Evolutionary conservation across 768 basidiomycete genomes (phyloP), one percentile per base, ranked within the genome.

Genomic region (Cystobasidiopsis lactophilus): DNA sequence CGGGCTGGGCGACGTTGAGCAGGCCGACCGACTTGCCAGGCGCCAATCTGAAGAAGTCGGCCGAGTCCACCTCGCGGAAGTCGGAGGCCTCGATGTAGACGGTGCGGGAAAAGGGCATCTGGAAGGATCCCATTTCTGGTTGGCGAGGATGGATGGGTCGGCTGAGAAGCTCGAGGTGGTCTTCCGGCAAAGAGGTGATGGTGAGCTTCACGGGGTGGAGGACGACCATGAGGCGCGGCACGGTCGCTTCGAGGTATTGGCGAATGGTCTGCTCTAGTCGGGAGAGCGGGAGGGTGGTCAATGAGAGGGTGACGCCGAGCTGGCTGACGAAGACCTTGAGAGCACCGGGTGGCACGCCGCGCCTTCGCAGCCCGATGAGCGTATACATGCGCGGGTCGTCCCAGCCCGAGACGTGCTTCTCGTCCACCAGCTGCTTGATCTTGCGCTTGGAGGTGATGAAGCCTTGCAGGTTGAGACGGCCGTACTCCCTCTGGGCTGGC

Each of bases 371-470:
- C 3, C 91, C 89, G 61, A 93, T 89, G 55, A 96, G 77, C 1
- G 93, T 96, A 69, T 93, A 91, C 46, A 98, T 74, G 16, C 93
- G 80, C 29, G 93, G 93, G 62, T 98, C 93, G 62, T 96, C 88
- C 93, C 93, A 98, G 18, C 82, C 91, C 33, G 68, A 73, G 46
- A 98, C 91, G 60, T 83, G 75, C 5, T 75, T 75, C 58, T 82
- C 77, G 44, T 81, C 77, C 44, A 98, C 93, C 9, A 98, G 77
- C 47, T 78, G 75, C 53, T 80, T 71, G 61, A 98, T 83, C 67
- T 95, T 96, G 19, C 93, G 81, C 68, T 98, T 98, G 2, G 89
- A 95, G 72, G 81, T 86, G 66, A 98, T 78, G 18, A 89, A 89
- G 29, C 93, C 93, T 57, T 91, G 83, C 43, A 98, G 66, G 62